Conservation (phyloP, 1,284 basidiomycete genomes). For the Cryptococcus neoformans region DNA sequence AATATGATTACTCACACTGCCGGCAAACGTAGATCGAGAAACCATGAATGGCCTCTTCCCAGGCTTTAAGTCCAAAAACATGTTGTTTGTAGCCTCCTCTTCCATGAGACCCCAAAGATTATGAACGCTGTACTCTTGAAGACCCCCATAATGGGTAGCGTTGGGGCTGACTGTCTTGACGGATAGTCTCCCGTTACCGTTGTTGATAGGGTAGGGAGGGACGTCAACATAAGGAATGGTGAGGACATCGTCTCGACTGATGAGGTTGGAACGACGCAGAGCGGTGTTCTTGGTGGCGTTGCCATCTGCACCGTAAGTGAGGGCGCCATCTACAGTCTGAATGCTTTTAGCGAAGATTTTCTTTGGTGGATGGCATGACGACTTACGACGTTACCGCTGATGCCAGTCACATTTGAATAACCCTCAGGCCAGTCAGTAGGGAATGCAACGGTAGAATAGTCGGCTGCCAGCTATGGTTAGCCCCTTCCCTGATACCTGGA, state of each 20-base stretch:
- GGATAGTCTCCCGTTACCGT: slow-evolving; percentile 13
- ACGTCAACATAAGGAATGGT: slow-evolving; percentile 51
- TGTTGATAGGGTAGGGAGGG: slow-evolving; percentile 22
- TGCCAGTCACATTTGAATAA: slow-evolving; percentile 62
- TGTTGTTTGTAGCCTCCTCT: slow-evolving; percentile 59
- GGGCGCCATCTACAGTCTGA: slow-evolving; percentile 60
- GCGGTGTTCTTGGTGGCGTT: slow-evolving; percentile 21
- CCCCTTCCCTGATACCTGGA: no score
- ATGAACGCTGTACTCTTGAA: slow-evolving; percentile 57
- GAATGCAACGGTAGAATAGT: slow-evolving; percentile 54
- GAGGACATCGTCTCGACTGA: slow-evolving; percentile 29
- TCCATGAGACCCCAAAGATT: slow-evolving; percentile 67
- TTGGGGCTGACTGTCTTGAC: slow-evolving; percentile 58
- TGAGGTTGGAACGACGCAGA: slow-evolving; percentile 44
- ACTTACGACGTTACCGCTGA: slow-evolving; percentile 62
- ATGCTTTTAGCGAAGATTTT: background rate
- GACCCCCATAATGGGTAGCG: slow-evolving; percentile 58
- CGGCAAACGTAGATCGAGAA: slow-evolving; percentile 62
- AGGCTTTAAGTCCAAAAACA: slow-evolving; percentile 55
- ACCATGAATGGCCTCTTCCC: slow-evolving; percentile 65
- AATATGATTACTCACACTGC: slow-evolving; percentile 50
- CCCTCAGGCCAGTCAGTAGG: slow-evolving; percentile 48
- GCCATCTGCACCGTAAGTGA: slow-evolving; percentile 53
- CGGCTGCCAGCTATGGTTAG: background rate
- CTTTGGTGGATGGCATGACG: no score